These are phyloP conservation scores for Paralagenidium karlingii DNA, from an alignment of 352 stramenopile genomes.

Conservation along the genomic window DNA sequence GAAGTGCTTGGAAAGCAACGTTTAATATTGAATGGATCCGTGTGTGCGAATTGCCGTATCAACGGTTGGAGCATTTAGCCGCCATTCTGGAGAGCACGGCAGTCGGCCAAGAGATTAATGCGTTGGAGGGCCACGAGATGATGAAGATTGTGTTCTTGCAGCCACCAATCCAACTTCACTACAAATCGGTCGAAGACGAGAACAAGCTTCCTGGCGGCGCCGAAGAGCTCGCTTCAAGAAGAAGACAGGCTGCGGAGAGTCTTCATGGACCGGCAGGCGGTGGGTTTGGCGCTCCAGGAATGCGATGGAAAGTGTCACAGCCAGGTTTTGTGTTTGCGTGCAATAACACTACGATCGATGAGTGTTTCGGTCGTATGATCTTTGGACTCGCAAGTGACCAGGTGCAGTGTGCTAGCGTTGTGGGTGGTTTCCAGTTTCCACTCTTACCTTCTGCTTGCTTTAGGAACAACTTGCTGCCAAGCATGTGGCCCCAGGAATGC, in stretches of 20 bases:
- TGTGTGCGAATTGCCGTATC: constrained; percentile 81
- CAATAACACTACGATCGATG: constrained; percentile 69
- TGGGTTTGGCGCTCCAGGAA: constrained; percentile 15
- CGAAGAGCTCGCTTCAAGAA: constrained; percentile 52
- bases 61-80: constrained; percentile 49
- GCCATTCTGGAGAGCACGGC: no score
- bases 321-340: constrained; percentile 80
- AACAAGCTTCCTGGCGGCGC: constrained; percentile 50
- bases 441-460: neutral
- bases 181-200: constrained; percentile 78
- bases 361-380: constrained; percentile 78
- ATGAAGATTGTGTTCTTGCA: constrained; percentile 75
- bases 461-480: constrained; percentile 41
- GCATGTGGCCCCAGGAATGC: constrained; percentile 55
- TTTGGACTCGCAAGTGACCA: constrained; percentile 70
- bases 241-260: constrained; percentile 63
- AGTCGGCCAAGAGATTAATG: constrained; percentile 50
- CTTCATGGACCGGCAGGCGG: constrained; percentile 14
- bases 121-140: constrained; percentile 50
- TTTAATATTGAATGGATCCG: constrained; percentile 77
- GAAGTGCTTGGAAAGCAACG: constrained; percentile 32
- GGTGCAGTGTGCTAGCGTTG: neutral
- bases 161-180: constrained; percentile 67
- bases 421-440: neutral
- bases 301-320: constrained; percentile 26